These are phyloP conservation scores for Trypanosoma mega DNA, from an alignment of 208 protist genomes.

Conservation along the genomic window DNA sequence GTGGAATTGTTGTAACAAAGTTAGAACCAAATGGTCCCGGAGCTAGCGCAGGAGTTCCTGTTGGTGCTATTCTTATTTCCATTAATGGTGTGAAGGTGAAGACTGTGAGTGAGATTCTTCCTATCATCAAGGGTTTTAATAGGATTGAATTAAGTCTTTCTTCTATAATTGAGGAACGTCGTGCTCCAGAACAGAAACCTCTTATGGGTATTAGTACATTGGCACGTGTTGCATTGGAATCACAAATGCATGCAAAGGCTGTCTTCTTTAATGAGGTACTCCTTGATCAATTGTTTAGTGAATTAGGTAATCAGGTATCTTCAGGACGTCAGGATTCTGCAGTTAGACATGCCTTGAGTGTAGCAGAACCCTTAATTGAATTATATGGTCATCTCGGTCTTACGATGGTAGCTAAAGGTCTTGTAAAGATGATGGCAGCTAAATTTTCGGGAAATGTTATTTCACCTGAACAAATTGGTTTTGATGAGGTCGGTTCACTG, in stretches of 20 bases:
- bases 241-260: conserved; percentile 83
- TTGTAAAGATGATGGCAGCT: conserved; percentile 71
- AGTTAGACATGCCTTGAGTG: conserved; percentile 41
- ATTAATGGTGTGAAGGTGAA: conserved; percentile 69
- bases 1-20: conserved; percentile 83
- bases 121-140: conserved; percentile 68
- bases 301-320: conserved; percentile 35
- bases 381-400: conserved; percentile 86
- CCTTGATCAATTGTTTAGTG: conserved; percentile 61
- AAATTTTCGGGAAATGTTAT: conserved; percentile 81
- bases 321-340: conserved; percentile 40
- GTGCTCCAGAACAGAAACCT: conserved; percentile 34
- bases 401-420: conserved; percentile 78
- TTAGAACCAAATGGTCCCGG: conserved; percentile 74
- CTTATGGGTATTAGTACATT: conserved; percentile 78
- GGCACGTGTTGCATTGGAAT: conserved; percentile 68
- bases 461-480: conserved; percentile 70
- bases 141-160: conserved; percentile 64
- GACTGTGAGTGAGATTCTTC: conserved; percentile 74
- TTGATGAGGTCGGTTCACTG: conserved; percentile 75
- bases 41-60: conserved; percentile 58
- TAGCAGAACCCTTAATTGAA: conserved; percentile 82
- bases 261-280: conserved; percentile 90
- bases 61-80: conserved; percentile 64
- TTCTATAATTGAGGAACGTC: conserved; percentile 56